These are phyloP conservation scores for Colletotrichum graminicola DNA, from an alignment of 2,329 filamentous ascomycete genomes.

Conservation along the genomic window DNA sequence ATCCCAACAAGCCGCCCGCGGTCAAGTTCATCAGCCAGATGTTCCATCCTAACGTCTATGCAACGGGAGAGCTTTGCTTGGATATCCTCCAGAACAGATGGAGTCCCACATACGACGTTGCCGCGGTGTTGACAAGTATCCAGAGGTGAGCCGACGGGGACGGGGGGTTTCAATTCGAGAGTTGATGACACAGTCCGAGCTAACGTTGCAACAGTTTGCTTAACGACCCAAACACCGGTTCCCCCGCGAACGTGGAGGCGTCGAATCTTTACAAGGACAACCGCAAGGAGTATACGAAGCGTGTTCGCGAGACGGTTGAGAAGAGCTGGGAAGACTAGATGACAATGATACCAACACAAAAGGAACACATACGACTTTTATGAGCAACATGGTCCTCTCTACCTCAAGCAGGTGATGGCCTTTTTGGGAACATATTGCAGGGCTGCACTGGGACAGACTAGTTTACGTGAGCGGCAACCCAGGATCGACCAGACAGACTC, in stretches of 20 bases:
- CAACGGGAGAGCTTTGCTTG: slow-evolving; percentile 93
- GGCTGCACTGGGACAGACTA: slow-evolving; percentile 23
- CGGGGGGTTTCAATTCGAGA: background rate
- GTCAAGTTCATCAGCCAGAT: slow-evolving; percentile 99
- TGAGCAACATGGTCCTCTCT: slow-evolving; percentile 25
- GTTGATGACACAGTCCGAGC: background rate
- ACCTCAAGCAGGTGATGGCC: slow-evolving; percentile 18
- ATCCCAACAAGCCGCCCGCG: slow-evolving; percentile 96
- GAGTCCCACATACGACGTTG: slow-evolving; percentile 99
- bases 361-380: slow-evolving; percentile 34
- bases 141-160: slow-evolving; percentile 75
- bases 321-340: slow-evolving; percentile 98
- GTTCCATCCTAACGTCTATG: slow-evolving; percentile 99
- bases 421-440: background rate
- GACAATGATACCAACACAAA: slow-evolving; percentile 28
- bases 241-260: slow-evolving; percentile 96
- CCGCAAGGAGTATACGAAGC: slow-evolving; percentile 93
- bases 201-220: slow-evolving; percentile 74
- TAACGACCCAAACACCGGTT: slow-evolving; percentile 98
- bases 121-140: slow-evolving; percentile 95
- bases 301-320: slow-evolving; percentile 95
- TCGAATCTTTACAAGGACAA: slow-evolving; percentile 99
- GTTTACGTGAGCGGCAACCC: background rate
- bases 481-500: slow-evolving; percentile 19
- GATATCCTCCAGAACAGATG: slow-evolving; percentile 98